Evolutionary conservation across 2,329 filamentous ascomycete genomes (phyloP), one percentile per base, ranked within the genome.

Genomic region (Cercospora sesami): DNA sequence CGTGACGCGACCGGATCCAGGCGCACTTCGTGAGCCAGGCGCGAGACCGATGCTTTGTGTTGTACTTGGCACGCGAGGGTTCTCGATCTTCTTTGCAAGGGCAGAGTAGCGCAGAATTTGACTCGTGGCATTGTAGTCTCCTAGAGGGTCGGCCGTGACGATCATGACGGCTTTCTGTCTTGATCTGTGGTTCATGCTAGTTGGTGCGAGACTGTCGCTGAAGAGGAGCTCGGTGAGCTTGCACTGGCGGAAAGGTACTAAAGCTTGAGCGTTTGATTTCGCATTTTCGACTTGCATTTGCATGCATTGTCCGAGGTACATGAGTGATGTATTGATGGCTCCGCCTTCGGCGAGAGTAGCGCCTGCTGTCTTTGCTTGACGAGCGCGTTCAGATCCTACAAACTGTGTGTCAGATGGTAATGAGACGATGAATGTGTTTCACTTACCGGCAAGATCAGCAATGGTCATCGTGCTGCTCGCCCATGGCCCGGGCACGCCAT

Each of bases 291-390:
- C 94, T 78, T 97, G 94, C 85, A 97, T 94, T 78, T 98, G 94
- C 74, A 99, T 86, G 78, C 95, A 99, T 77, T 98, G 95, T 0
- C 95, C 95, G 1, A 99, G 86, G 78, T 97, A 98, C 95, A 99
- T 99, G 77, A 99, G 83, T 76, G 92, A 96, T 80, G 97, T 94
- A 76, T 99, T 99, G 78, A 99, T 99, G 81, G 98, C 98, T 63
- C 95, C 95, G 39, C 94, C 95, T 81, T 99, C 95, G 0, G 91
- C 94, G 14, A 99, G 86, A 0, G 94, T 97, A 4, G 93, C 90
- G 12, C 95, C 95, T 0, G 93, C 91, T 0, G 95, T 98, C 84
- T 97, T 97, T 28, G 95, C 94, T 71, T 95, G 93, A 68, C 94
- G 87, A 16, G 94, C 94, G 68, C 95, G 89, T 80, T 99, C 95